These are phyloP conservation scores for Yamadazyma insecticola DNA, from an alignment of 805 yeast species.

Conservation along the genomic window DNA sequence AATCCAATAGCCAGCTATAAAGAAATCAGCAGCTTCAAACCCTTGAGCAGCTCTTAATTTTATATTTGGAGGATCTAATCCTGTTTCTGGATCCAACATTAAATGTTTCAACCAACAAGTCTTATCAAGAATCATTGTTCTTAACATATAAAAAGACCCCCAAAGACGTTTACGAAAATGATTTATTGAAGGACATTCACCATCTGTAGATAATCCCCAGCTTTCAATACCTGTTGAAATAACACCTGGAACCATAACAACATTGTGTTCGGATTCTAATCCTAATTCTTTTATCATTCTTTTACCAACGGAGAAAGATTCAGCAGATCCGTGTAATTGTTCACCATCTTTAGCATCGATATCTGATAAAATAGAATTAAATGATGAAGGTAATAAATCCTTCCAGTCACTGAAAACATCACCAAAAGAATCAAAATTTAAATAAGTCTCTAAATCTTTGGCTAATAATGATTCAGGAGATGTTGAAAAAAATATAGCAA, in stretches of 20 bases:
- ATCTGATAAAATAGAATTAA: slow-evolving; percentile 57
- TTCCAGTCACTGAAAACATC: slow-evolving; percentile 58
- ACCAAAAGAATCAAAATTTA: slow-evolving; percentile 52
- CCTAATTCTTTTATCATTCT: slow-evolving; percentile 48
- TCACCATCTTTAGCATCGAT: slow-evolving; percentile 35
- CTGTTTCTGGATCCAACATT: slow-evolving; percentile 85
- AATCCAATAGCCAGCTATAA: slow-evolving; percentile 97
- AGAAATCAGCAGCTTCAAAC: slow-evolving; percentile 94
- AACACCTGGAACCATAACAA: slow-evolving; percentile 93
- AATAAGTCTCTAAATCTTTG: slow-evolving; percentile 46
- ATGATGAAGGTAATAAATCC: slow-evolving; percentile 61
- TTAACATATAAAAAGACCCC: slow-evolving; percentile 96
- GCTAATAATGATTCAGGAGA: slow-evolving; percentile 34
- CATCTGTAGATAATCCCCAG: slow-evolving; percentile 77
- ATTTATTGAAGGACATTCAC: slow-evolving; percentile 74
- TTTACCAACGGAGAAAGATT: slow-evolving; percentile 85
- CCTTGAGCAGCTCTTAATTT: slow-evolving; percentile 90
- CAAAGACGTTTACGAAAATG: slow-evolving; percentile 90
- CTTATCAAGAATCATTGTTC: slow-evolving; percentile 88
- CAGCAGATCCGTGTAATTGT: slow-evolving; percentile 53
- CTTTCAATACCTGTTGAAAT: slow-evolving; percentile 92
- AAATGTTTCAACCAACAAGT: slow-evolving; percentile 91
- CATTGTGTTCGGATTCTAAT: slow-evolving; percentile 62
- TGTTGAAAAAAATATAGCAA: slow-evolving; percentile 56
- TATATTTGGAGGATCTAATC: slow-evolving; percentile 84